These are phyloP conservation scores for Nemania abortiva DNA, from an alignment of 2,329 filamentous ascomycete genomes.

Conservation along the genomic window DNA sequence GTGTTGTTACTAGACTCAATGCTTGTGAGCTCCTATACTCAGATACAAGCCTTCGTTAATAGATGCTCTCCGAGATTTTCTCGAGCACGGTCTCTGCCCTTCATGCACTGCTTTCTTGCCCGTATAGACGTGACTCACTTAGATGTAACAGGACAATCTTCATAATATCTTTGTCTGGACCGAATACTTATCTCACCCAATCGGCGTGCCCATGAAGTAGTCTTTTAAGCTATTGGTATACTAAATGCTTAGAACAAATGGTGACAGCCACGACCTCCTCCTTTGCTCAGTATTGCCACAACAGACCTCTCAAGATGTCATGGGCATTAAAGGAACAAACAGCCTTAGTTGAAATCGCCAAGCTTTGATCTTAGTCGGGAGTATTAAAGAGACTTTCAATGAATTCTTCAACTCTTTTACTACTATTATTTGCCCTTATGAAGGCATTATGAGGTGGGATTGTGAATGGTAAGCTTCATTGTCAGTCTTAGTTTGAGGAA, in stretches of 20 bases:
- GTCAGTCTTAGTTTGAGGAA: constrained; percentile 16
- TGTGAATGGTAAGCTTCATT: constrained; percentile 22
- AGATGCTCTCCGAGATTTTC: too few species aligned
- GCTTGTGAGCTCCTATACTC: not conserved
- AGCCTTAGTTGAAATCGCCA: not conserved
- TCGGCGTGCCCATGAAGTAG: not conserved
- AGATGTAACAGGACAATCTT: too few species aligned
- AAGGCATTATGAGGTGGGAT: constrained; percentile 13
- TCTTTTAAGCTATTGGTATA: not conserved
- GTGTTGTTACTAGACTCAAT: not conserved
- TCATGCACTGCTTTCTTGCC: too few species aligned
- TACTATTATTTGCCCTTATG: constrained; percentile 13
- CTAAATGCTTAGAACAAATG: not conserved
- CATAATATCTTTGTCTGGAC: too few species aligned
- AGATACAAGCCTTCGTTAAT: too few species aligned
- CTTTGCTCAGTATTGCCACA: not conserved
- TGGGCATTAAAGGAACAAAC: not conserved
- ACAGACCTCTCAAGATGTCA: not conserved
- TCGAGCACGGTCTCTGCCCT: too few species aligned
- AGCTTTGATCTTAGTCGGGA: constrained; percentile 5
- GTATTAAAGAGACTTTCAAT: constrained; percentile 28
- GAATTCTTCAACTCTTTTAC: constrained; percentile 28
- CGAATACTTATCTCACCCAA: not conserved
- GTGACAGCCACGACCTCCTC: not conserved
- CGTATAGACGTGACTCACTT: too few species aligned